Evolutionary conservation across 768 basidiomycete genomes (phyloP), one percentile per base, ranked within the genome.

Genomic region (Hirschioporus abietinus): DNA sequence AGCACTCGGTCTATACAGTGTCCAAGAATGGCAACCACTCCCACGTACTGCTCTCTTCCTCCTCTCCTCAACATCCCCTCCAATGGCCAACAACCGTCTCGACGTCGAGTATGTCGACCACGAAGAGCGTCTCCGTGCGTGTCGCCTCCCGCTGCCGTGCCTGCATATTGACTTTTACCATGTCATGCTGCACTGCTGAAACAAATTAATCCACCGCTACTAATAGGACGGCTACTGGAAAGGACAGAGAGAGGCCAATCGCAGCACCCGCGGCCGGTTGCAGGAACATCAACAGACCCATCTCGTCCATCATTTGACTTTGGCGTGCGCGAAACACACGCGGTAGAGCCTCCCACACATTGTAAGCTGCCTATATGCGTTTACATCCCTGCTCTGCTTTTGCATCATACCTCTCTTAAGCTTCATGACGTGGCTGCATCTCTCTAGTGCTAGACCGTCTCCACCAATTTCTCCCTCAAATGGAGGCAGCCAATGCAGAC

Each of bases 401-500:
- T 18, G 35, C 26, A 57, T 65, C 57, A 64, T 15, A 70, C 12
- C 57, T 30, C 58, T 15, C 36, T 66, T 0, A 35, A 9, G 20
- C 25, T 65, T 23, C 34, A 15, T 36, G 15, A 66, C 27, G 42
- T 9, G 12, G 26, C 30, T 59, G 66, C 24, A 15, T 7, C 58
- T 27, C 6, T 25, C n/a, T 68, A 92, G 90, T 92, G 23, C 77
- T 92, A 7, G 80, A 84, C 10, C 85, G 89, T 20, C 80, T 91
- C 3, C 84, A 86, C 72, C 82, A 85, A 0, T 91, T 92, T 72
- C 82, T 92, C 6, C 89, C 89, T 1, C 78, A 85, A 69, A 77
- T 91, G 20, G 83, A 86, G 61, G 87, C 86, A 15, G 88, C 89
- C 1, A 91, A 90, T 70, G 80, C 79, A 1, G 74, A 81, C 1